Base-by-base conservation (phyloP, 805 yeast genomes). In the Ogataea pini region DNA sequence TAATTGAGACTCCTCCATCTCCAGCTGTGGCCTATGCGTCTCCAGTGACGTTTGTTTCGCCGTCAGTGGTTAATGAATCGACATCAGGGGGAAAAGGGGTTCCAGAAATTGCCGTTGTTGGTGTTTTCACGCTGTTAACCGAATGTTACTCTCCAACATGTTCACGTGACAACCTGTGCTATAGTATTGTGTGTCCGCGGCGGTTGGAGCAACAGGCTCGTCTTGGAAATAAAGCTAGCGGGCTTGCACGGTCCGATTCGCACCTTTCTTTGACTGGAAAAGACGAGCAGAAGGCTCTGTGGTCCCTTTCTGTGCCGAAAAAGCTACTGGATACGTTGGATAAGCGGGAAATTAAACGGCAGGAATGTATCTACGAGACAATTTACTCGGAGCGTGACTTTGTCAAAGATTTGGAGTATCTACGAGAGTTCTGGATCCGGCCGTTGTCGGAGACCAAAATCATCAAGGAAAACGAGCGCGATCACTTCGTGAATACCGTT, bases 91-190 rank as follows among this genome's bases (percentile, higher is more conserved):
- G 36, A 10, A 29, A 16, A 10, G 20, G 19, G 3, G 27, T 22
- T 18, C 29, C 43, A 3, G 43, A 39, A 7, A 39, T 54, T 10
- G 56, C 64, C 3, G 90, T 89, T 9, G 88, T 88, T 65, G 99
- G 99, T 57, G 96, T 94, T 3, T 94, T 92, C 62, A 92, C 97
- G 1, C 72, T 92, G 36, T 72, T 94, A 52, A 88, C 97, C 0
- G 96, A 91, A 62, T 94, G 99, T 69, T 94, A 94, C 62, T 90
- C 97, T 0, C 96, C 99, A 28, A 94, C 99, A 0, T 94, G 99
- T 69, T 84, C 96, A 4, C 75, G 95, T 44, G 95, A 89, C 60
- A 75, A 80, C 28, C 72, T 92, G 33, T 94, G 99, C 69, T 94
- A 94, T 68, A 87, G 96, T 36, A 91, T 94, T 57, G 95, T 97